phyloP scores from a whole-genome alignment of 768 basidiomycete species.

The Gelatoporia subvermispora region DNA sequence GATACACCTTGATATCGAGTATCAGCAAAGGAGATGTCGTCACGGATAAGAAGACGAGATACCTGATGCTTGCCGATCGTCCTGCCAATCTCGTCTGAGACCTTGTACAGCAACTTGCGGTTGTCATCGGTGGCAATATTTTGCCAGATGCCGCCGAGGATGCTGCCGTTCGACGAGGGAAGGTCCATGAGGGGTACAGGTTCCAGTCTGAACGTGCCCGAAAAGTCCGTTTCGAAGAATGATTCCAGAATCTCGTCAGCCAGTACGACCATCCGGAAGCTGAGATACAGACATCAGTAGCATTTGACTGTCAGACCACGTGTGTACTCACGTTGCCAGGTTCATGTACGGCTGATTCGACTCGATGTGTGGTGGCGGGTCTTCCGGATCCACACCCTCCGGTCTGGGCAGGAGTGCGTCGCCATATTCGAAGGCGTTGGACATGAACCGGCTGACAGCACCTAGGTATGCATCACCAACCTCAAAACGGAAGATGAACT shows the following conservation, averaged over 20 bases:
- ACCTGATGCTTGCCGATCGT: constrained; percentile 92
- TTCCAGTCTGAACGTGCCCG: constrained; percentile 81
- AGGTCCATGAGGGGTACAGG: constrained; percentile 64
- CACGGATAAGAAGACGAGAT: constrained; percentile 13
- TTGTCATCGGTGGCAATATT: constrained; percentile 88
- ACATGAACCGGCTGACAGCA: constrained; percentile 94
- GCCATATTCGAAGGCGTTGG: constrained; percentile 97
- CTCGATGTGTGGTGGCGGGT: constrained; percentile 45
- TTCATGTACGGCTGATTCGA: constrained; percentile 91
- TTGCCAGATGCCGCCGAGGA: constrained; percentile 84
- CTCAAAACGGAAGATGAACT: constrained; percentile 99
- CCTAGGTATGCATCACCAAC: constrained; percentile 95
- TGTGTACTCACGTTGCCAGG: constrained; percentile 63
- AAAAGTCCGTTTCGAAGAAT: constrained; percentile 92
- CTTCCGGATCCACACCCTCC: constrained; percentile 32
- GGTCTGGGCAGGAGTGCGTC: constrained; percentile 76
- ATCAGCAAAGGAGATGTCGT: background rate
- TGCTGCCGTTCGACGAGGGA: constrained; percentile 50
- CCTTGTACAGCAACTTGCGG: constrained; percentile 87
- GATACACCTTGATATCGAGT: constrained; percentile 47
- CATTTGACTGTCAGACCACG: background rate
- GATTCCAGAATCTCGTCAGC: constrained; percentile 95
- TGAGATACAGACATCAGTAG: constrained; percentile 21
- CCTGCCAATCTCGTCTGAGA: constrained; percentile 92
- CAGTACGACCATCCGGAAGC: constrained; percentile 98